Conservation (phyloP, 371 early-diverging fungal genomes). For the Mortierella sp. region DNA sequence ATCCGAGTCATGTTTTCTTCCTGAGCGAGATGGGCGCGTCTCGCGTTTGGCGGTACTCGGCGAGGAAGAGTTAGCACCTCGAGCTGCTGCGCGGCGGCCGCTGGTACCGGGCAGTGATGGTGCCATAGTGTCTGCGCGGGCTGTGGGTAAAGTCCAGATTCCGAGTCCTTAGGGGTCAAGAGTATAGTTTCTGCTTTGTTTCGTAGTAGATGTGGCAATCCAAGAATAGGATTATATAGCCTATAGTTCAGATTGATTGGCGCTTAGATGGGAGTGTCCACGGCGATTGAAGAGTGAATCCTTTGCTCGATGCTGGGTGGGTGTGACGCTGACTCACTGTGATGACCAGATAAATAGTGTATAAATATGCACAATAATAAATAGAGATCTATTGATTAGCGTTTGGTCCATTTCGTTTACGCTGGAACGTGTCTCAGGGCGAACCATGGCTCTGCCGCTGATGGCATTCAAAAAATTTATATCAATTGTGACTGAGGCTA, state of each 20-base stretch:
- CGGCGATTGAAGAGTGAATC: background rate
- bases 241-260: background rate
- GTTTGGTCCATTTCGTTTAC: background rate
- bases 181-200: background rate
- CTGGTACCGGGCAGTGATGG: slow-evolving; percentile 8
- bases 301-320: background rate
- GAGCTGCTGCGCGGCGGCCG: slow-evolving; percentile 1
- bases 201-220: slow-evolving; percentile 1
- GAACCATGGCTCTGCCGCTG: background rate
- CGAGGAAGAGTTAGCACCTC: background rate
- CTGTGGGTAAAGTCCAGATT: background rate
- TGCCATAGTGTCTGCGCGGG: background rate
- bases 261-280: background rate
- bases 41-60: background rate
- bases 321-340: background rate
- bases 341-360: background rate
- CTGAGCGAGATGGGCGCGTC: slow-evolving; percentile 6
- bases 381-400: background rate
- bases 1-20: background rate
- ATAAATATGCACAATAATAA: background rate
- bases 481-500: background rate
- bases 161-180: background rate
- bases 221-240: background rate
- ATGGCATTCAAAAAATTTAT: slow-evolving; percentile 3
- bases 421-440: background rate